A percentile compares a stretch with the other conserved stretches of the same genome.
Conservation (phyloP, 495 filamentous ascomycete species). For the Friedmanniomyces endolithicus region DNA sequence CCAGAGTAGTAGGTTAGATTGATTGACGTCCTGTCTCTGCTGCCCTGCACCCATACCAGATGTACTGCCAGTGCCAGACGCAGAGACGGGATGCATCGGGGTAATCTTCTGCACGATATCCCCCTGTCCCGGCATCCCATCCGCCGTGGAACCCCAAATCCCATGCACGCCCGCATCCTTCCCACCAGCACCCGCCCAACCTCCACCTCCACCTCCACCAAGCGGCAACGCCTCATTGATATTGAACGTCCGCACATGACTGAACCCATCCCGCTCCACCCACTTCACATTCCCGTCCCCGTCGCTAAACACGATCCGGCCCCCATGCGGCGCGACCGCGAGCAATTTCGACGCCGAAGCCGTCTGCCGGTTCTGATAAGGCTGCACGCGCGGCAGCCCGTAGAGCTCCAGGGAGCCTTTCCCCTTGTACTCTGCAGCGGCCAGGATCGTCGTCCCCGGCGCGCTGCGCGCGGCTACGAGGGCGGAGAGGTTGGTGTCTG, state of each 20-base stretch:
- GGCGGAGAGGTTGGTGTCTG: slow-evolving; percentile 37
- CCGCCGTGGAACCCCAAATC: slow-evolving; percentile 15
- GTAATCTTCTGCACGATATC: slow-evolving; percentile 35
- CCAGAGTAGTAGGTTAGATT: slow-evolving; percentile 30
- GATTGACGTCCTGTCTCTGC: slow-evolving; percentile 11
- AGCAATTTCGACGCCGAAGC: slow-evolving; percentile 70
- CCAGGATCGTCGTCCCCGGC: slow-evolving; percentile 53
- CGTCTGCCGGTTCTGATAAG: slow-evolving; percentile 69
- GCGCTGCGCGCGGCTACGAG: slow-evolving; percentile 38
- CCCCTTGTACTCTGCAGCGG: slow-evolving; percentile 89
- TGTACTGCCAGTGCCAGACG: background rate
- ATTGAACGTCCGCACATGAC: slow-evolving; percentile 65
- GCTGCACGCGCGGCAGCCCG: slow-evolving; percentile 36
- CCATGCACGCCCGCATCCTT: slow-evolving; percentile 10
- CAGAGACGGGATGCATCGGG: slow-evolving; percentile 19
- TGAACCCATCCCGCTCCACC: slow-evolving; percentile 77
- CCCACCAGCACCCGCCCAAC: too few species aligned
- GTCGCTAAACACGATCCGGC: slow-evolving; percentile 73
- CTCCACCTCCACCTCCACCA: too few species aligned
- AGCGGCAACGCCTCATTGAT: slow-evolving; percentile 47
- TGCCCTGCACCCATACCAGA: too few species aligned
- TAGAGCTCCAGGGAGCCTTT: slow-evolving; percentile 88
- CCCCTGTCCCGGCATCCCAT: slow-evolving; percentile 21
- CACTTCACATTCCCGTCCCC: slow-evolving; percentile 77
- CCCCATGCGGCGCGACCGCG: slow-evolving; percentile 73